phyloP scores from a whole-genome alignment of 1,284 basidiomycete species.

The Acaromyces ingoldii region DNA sequence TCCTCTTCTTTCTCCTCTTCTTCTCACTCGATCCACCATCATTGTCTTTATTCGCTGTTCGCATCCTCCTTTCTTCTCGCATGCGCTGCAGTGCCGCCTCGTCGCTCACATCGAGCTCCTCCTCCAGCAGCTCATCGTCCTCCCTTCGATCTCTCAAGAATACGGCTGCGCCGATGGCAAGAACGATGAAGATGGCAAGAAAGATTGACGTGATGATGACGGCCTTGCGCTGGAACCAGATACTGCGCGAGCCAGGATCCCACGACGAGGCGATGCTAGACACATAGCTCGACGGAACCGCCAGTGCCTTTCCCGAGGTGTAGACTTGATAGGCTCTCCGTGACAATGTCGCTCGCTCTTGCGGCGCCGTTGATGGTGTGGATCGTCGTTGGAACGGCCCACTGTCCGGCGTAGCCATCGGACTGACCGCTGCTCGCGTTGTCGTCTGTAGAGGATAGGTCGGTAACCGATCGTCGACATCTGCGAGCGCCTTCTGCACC shows the following conservation, averaged over 20 bases:
- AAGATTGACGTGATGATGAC: slow-evolving; percentile 48
- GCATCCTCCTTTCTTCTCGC: slow-evolving; percentile 19
- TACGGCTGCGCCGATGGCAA: slow-evolving; percentile 47
- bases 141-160: slow-evolving; percentile 39
- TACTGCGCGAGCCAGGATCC: slow-evolving; percentile 21
- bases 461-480: not conserved
- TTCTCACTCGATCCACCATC: not conserved
- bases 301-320: not conserved
- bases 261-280: slow-evolving; percentile 36
- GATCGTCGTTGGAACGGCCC: too few species aligned
- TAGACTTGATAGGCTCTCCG: not conserved
- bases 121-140: slow-evolving; percentile 11
- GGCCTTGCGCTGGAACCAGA: slow-evolving; percentile 45
- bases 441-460: not conserved
- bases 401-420: too few species aligned
- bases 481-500: not conserved
- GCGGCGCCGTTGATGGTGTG: not conserved
- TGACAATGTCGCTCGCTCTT: not conserved
- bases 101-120: slow-evolving; percentile 27
- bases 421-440: too few species aligned
- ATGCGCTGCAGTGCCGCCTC: slow-evolving; percentile 20
- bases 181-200: slow-evolving; percentile 49
- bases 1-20: slow-evolving; percentile 7
- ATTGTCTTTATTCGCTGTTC: slow-evolving; percentile 9
- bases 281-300: slow-evolving; percentile 26